phyloP scores from a whole-genome alignment of 1,139 yeast species.

The Meyerozyma elateridarum region DNA sequence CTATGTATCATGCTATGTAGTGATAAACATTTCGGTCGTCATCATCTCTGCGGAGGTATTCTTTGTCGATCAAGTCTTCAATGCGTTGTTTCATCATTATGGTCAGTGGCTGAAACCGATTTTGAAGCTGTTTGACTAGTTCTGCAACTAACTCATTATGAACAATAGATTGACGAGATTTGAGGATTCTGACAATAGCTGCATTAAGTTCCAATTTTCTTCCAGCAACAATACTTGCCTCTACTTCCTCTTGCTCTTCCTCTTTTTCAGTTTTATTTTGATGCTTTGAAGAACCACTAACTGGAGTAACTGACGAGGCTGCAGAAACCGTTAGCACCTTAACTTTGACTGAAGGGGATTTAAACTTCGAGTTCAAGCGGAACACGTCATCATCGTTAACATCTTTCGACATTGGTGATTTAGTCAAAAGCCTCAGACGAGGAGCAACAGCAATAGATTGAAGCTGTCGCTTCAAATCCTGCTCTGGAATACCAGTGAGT shows the following conservation, averaged over 20 bases:
- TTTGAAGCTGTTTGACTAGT: conserved; percentile 55
- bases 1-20: conserved; percentile 52
- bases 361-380: conserved; percentile 64
- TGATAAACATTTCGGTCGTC: conserved; percentile 60
- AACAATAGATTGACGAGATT: conserved; percentile 56
- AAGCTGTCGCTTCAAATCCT: conserved; percentile 70
- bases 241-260: conserved; percentile 35
- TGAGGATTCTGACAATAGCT: conserved; percentile 85
- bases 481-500: conserved; percentile 66
- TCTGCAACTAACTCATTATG: conserved; percentile 68
- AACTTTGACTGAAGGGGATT: conserved; percentile 65
- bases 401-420: conserved; percentile 72
- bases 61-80: conserved; percentile 72
- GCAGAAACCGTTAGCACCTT: conserved; percentile 70
- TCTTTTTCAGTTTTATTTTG: conserved; percentile 34
- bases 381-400: conserved; percentile 63
- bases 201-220: conserved; percentile 71
- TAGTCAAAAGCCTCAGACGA: conserved; percentile 64
- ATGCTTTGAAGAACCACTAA: conserved; percentile 18
- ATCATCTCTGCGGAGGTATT: conserved; percentile 72
- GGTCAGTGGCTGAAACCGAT: conserved; percentile 68
- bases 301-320: conserved; percentile 11
- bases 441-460: conserved; percentile 87
- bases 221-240: conserved; percentile 33
- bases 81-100: conserved; percentile 67